phyloP scores from a whole-genome alignment of 2,329 filamentous ascomycete genomes.

The Penicillium sp. region DNA sequence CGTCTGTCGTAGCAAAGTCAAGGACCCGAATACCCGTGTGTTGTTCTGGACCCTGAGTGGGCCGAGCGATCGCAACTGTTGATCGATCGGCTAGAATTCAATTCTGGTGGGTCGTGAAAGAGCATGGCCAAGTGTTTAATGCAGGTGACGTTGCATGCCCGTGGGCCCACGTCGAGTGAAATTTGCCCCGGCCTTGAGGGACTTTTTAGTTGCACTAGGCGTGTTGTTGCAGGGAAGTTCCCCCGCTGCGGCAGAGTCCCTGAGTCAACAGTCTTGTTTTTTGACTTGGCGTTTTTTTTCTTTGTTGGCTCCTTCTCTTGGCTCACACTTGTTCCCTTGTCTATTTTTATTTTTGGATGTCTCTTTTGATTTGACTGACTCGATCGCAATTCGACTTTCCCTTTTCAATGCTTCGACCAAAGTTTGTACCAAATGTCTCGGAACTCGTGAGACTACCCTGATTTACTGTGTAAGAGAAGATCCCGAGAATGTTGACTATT shows the following conservation, averaged over 20 bases:
- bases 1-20: neutral
- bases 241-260: slow-evolving; percentile 5
- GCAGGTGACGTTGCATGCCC: slow-evolving; percentile 24
- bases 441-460: neutral
- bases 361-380: neutral
- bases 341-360: neutral
- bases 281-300: neutral
- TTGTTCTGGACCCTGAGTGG: neutral
- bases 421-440: slow-evolving; percentile 3
- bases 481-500: neutral
- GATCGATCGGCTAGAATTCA: neutral
- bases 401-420: neutral
- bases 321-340: neutral
- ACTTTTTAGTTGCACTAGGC: slow-evolving; percentile 5
- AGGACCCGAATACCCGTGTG: neutral
- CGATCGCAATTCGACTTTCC: neutral
- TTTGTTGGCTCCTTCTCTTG: neutral
- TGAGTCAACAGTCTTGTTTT: too few species aligned
- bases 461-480: neutral
- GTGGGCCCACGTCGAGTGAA: neutral
- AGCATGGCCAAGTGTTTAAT: slow-evolving; percentile 6
- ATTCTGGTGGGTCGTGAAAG: neutral
- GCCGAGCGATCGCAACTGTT: neutral
- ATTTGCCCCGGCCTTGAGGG: neutral
- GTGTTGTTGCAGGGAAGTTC: slow-evolving; percentile 8